These are phyloP conservation scores for Microglena sp. DNA, from an alignment of 139 green algal genomes.

Conservation along the genomic window DNA sequence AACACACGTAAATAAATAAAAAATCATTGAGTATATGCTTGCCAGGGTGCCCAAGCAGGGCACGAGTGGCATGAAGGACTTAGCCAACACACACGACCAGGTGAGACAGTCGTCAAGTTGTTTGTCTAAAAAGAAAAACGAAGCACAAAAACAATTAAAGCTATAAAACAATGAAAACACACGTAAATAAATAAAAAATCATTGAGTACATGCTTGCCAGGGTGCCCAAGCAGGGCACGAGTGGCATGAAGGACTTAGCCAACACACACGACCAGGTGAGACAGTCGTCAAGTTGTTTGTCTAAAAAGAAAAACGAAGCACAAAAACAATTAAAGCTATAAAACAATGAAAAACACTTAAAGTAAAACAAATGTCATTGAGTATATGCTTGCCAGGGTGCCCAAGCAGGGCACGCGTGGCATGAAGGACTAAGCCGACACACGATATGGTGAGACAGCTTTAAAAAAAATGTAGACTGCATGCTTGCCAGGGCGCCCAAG, in stretches of 20 bases:
- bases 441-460: conserved; percentile 21
- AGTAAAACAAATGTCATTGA: too few relatives aligned
- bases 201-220: conserved; percentile 42
- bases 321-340: too few relatives aligned
- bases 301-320: too few relatives aligned
- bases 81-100: conserved; percentile 35
- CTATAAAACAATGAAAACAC: too few relatives aligned
- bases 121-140: too few relatives aligned
- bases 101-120: conserved; percentile 11
- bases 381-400: conserved; percentile 32
- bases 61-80: conserved; percentile 23
- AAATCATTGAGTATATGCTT: conserved; percentile 47
- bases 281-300: too few relatives aligned
- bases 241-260: conserved; percentile 27
- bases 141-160: too few relatives aligned
- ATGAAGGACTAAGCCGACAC: conserved; percentile 31
- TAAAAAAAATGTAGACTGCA: too few relatives aligned
- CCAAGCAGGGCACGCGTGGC: conserved; percentile 18
- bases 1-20: too few relatives aligned
- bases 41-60: conserved; percentile 13
- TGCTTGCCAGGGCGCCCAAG: conserved; percentile 15
- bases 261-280: conserved; percentile 33
- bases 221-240: conserved; percentile 13
- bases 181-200: too few relatives aligned
- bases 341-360: too few relatives aligned